phyloP scores from a whole-genome alignment of 202 grass and related monocot species.

The Bolboschoenoplectus hybrid region DNA sequence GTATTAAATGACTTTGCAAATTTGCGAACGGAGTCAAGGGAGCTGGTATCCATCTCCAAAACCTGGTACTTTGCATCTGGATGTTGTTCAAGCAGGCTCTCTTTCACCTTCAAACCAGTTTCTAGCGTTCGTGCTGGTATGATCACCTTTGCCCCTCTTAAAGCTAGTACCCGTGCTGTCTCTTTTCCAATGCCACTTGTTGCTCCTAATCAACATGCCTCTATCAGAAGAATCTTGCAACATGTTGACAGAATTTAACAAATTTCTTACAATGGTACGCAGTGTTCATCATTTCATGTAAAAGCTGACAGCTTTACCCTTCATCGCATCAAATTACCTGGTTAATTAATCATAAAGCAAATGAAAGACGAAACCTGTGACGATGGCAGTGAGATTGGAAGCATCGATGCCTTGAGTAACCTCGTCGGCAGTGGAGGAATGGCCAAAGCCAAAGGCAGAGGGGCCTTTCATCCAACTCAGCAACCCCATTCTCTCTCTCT shows the following conservation, averaged over 20 bases:
- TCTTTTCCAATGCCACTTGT: constrained; percentile 91
- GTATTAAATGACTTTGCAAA: constrained; percentile 57
- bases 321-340: not conserved
- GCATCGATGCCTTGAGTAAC: constrained; percentile 64
- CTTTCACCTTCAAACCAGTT: constrained; percentile 69
- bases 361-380: constrained; percentile 46
- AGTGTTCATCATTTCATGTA: not conserved
- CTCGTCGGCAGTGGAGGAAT: constrained; percentile 62
- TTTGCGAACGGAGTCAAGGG: constrained; percentile 57
- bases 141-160: constrained; percentile 77
- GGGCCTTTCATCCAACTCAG: constrained; percentile 54
- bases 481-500: constrained; percentile 39
- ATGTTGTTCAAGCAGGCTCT: constrained; percentile 61
- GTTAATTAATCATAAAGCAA: not conserved
- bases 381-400: constrained; percentile 64
- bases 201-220: constrained; percentile 50
- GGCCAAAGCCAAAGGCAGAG: constrained; percentile 52
- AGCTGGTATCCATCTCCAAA: constrained; percentile 90
- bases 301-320: not conserved
- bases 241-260: not conserved
- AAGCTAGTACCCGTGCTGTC: constrained; percentile 72
- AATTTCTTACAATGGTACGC: not conserved
- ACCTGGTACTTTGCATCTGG: constrained; percentile 56
- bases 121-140: constrained; percentile 74
- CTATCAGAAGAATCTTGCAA: not conserved